Percentiles rank a stretch among this genome's conserved stretches.
These are phyloP conservation scores for Euphorbia corollata DNA, from an alignment of 441 rosid species.

Conservation along the genomic window DNA sequence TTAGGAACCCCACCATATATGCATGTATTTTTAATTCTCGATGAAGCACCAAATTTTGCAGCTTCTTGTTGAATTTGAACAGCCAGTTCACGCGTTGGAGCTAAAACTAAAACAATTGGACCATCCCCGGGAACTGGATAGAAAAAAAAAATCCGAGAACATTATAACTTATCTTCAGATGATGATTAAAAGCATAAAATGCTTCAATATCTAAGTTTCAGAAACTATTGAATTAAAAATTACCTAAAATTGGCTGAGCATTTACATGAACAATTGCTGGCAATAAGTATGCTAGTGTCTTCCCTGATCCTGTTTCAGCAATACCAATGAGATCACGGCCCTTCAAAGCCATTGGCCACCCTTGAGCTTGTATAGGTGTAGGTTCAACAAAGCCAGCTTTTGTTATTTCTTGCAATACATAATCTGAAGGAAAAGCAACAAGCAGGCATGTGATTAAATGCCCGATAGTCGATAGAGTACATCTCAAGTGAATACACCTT, in stretches of 20 bases:
- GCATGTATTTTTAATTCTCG: constrained; percentile 81
- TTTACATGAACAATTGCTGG: constrained; percentile 96
- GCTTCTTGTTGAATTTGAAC: constrained; percentile 97
- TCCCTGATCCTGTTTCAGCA: constrained; percentile 98
- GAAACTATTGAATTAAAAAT: constrained; percentile 1
- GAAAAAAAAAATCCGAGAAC: neutral
- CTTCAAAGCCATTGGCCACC: constrained; percentile 97
- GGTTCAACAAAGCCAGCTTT: constrained; percentile 93
- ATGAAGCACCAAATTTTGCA: constrained; percentile 86
- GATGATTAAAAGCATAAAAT: neutral
- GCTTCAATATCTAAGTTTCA: neutral
- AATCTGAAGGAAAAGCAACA: constrained; percentile 39
- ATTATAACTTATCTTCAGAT: constrained; percentile 12
- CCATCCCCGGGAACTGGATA: constrained; percentile 88
- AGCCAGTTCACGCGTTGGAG: constrained; percentile 97
- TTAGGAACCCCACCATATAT: constrained; percentile 97
- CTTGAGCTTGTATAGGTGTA: constrained; percentile 90
- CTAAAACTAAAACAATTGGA: constrained; percentile 88
- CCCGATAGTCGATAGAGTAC: neutral
- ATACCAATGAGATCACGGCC: constrained; percentile 93
- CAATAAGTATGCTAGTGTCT: constrained; percentile 79
- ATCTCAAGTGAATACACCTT: neutral
- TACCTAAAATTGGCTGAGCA: constrained; percentile 89
- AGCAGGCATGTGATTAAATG: constrained; percentile 8
- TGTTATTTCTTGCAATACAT: constrained; percentile 79